Evolutionary conservation across 257 asterid genomes (phyloP).

Genomic region (Solanum bulbocastanum): DNA sequence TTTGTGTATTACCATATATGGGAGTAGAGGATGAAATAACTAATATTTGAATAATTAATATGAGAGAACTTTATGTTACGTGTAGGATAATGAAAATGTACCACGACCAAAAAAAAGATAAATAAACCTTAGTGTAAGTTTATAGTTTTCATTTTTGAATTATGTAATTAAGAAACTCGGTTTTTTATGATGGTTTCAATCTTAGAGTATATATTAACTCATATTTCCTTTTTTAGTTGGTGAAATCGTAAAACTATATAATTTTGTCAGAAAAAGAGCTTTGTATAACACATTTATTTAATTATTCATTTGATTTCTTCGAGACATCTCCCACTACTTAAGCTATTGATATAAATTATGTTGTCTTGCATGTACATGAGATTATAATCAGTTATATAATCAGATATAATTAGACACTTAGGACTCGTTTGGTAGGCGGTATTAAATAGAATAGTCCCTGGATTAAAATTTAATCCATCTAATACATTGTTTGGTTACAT

Average conservation of each 20-base stretch:
- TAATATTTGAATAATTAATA: neutral
- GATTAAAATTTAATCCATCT: too few species aligned
- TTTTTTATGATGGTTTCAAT: neutral
- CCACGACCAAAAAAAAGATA: neutral
- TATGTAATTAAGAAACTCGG: neutral
- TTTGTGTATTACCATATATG: too few species aligned
- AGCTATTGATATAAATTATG: neutral
- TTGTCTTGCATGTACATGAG: neutral
- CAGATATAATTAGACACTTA: too few species aligned
- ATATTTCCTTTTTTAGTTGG: neutral
- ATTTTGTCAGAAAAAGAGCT: neutral
- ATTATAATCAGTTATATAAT: neutral
- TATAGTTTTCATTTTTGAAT: neutral
- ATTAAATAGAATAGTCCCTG: too few species aligned
- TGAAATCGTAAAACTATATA: neutral
- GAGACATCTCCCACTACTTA: neutral
- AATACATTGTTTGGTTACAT: too few species aligned
- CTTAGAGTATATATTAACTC: neutral
- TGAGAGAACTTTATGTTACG: neutral
- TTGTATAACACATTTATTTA: neutral
- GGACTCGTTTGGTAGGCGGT: too few species aligned
- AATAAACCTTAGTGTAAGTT: neutral
- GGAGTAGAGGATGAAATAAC: neutral
- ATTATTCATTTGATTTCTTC: neutral
- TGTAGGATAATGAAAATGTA: neutral